Evolutionary conservation across 176 grass and related monocot genomes (phyloP).

Genomic region (Aegilops umbellulata): DNA sequence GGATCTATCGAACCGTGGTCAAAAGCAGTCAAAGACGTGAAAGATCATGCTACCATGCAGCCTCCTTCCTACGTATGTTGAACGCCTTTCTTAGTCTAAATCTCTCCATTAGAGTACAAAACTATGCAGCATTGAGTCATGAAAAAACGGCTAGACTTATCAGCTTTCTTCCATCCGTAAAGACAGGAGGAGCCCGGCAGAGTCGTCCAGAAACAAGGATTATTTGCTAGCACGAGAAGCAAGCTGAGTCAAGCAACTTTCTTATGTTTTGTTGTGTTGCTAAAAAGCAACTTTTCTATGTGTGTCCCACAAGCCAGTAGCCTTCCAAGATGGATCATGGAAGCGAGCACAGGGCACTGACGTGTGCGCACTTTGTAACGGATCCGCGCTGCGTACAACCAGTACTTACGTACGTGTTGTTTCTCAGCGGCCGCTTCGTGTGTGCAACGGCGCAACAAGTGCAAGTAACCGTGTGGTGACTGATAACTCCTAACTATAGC

Average conservation of each 20-base stretch:
- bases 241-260: not conserved
- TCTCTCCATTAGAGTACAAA: not conserved
- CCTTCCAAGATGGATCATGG: not conserved
- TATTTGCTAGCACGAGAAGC: not conserved
- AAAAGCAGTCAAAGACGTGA: not conserved
- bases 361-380: not conserved
- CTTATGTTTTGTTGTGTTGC: no score
- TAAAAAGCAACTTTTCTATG: not conserved
- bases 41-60: not conserved
- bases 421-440: not conserved
- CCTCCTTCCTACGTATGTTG: not conserved
- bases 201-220: not conserved
- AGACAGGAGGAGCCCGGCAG: no score
- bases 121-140: not conserved
- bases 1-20: not conserved
- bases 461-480: conserved; percentile 5
- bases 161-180: no score
- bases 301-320: not conserved
- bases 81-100: not conserved
- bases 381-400: not conserved
- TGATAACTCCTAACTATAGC: not conserved
- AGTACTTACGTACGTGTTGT: not conserved
- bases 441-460: not conserved
- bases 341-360: conserved; percentile 29
- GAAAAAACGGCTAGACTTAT: not conserved